Evolutionary conservation across 1,139 yeast species (phyloP).

Genomic region (Hansenula sp.): DNA sequence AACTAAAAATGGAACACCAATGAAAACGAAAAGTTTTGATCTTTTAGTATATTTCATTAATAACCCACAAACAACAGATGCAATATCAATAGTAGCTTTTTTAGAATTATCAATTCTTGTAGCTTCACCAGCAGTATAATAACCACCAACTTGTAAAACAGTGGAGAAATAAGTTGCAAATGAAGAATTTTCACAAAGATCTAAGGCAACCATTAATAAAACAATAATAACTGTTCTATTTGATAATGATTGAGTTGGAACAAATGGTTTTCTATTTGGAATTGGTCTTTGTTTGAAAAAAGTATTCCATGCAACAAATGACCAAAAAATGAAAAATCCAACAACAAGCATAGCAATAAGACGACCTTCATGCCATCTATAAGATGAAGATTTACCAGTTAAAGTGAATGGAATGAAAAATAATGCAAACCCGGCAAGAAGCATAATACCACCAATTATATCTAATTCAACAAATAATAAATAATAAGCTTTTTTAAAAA

Average conservation of each 20-base stretch:
- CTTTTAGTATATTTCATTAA: slow-evolving; percentile 29
- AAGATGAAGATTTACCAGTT: slow-evolving; percentile 21
- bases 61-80: slow-evolving; percentile 25
- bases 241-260: slow-evolving; percentile 20
- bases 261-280: slow-evolving; percentile 19
- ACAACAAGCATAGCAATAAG: slow-evolving; percentile 24
- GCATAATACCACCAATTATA: slow-evolving; percentile 28
- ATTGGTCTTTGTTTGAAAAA: slow-evolving; percentile 2
- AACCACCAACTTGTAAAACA: slow-evolving; percentile 25
- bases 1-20: slow-evolving; percentile 26
- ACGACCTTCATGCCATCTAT: slow-evolving; percentile 22
- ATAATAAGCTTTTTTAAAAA: slow-evolving; percentile 5
- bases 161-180: slow-evolving; percentile 25
- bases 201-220: slow-evolving; percentile 20
- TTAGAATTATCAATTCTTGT: slow-evolving; percentile 26
- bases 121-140: slow-evolving; percentile 25
- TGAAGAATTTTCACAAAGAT: slow-evolving; percentile 23
- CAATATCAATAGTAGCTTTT: slow-evolving; percentile 23
- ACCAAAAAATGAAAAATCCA: slow-evolving; percentile 18
- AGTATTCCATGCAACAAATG: slow-evolving; percentile 22
- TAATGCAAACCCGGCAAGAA: slow-evolving; percentile 30
- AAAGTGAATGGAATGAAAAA: slow-evolving; percentile 33
- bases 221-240: slow-evolving; percentile 17
- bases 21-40: slow-evolving; percentile 27
- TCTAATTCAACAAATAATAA: slow-evolving; percentile 27